phyloP scores from a whole-genome alignment of 352 stramenopile species.

The Phytophthora fragariaefolia region DNA sequence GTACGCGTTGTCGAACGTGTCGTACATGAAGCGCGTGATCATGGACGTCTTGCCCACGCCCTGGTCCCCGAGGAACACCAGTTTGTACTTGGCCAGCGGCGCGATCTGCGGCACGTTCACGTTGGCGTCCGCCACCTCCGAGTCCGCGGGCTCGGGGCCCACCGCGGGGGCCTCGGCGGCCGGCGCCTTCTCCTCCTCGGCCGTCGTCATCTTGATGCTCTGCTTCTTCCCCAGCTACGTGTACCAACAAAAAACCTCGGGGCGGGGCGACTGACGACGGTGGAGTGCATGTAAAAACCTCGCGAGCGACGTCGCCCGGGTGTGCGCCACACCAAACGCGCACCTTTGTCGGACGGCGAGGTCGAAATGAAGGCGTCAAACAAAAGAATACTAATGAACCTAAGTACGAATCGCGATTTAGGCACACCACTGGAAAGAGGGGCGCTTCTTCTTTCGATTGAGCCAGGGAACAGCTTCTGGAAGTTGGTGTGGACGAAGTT shows the following conservation, averaged over 20 bases:
- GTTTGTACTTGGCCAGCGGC: slow-evolving; percentile 94
- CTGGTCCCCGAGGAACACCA: slow-evolving; percentile 96
- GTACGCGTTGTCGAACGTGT: slow-evolving; percentile 97
- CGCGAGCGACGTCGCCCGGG: too few relatives aligned
- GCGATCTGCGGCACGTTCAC: slow-evolving; percentile 87
- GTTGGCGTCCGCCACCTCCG: slow-evolving; percentile 31
- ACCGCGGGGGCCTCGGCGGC: slow-evolving; percentile 7
- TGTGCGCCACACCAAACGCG: too few relatives aligned
- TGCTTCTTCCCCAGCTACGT: neutral
- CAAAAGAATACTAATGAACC: too few relatives aligned
- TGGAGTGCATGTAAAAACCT: too few relatives aligned
- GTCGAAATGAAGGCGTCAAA: too few relatives aligned
- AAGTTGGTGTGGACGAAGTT: too few relatives aligned
- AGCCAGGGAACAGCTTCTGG: too few relatives aligned
- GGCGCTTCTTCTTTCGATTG: too few relatives aligned
- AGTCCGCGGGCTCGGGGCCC: slow-evolving; percentile 1
- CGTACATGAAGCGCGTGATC: slow-evolving; percentile 99
- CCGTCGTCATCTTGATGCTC: slow-evolving; percentile 40
- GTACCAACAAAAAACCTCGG: neutral
- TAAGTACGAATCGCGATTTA: too few relatives aligned
- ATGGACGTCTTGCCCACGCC: slow-evolving; percentile 99
- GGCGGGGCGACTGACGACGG: neutral
- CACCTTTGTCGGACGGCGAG: too few relatives aligned
- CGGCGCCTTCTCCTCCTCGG: slow-evolving; percentile 29
- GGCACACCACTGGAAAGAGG: too few relatives aligned